phyloP scores from a whole-genome alignment of 805 yeast species.

The Candida sakaeoensis region DNA sequence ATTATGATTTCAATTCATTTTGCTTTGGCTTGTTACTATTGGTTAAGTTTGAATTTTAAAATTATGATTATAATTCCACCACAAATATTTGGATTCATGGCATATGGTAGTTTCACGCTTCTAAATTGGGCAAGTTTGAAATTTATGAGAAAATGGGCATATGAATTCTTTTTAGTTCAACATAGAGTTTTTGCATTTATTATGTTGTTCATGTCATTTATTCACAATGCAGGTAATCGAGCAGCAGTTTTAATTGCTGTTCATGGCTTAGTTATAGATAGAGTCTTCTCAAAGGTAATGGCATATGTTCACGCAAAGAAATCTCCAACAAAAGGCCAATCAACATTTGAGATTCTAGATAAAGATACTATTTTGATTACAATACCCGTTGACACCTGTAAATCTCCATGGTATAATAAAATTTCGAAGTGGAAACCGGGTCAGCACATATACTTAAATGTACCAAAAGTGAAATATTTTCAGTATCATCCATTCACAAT shows the following conservation, averaged over 20 bases:
- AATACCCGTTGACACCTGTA: constrained; percentile 26
- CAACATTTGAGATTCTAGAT: constrained; percentile 38
- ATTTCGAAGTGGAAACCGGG: constrained; percentile 45
- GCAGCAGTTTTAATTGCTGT: constrained; percentile 38
- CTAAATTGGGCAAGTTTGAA: constrained; percentile 35
- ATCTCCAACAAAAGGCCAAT: constrained; percentile 36
- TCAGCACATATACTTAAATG: constrained; percentile 42
- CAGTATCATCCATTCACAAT: constrained; percentile 50
- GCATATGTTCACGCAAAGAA: constrained; percentile 27
- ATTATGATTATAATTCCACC: constrained; percentile 48
- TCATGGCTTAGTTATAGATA: constrained; percentile 40
- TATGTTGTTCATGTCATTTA: constrained; percentile 40
- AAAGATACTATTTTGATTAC: constrained; percentile 37
- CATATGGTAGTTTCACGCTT: constrained; percentile 34
- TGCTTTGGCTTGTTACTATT: constrained; percentile 30
- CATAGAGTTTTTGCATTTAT: constrained; percentile 40
- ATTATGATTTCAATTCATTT: constrained; percentile 33
- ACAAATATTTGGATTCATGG: constrained; percentile 48
- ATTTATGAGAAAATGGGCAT: constrained; percentile 36
- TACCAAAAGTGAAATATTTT: constrained; percentile 29
- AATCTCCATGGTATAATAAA: constrained; percentile 24
- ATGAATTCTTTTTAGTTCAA: constrained; percentile 42
- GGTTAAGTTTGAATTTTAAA: constrained; percentile 34
- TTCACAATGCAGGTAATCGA: constrained; percentile 36
- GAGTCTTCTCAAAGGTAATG: constrained; percentile 28